Evolutionary conservation across 1,139 yeast genomes (phyloP).

Genomic region (Pneumocystis murina): DNA sequence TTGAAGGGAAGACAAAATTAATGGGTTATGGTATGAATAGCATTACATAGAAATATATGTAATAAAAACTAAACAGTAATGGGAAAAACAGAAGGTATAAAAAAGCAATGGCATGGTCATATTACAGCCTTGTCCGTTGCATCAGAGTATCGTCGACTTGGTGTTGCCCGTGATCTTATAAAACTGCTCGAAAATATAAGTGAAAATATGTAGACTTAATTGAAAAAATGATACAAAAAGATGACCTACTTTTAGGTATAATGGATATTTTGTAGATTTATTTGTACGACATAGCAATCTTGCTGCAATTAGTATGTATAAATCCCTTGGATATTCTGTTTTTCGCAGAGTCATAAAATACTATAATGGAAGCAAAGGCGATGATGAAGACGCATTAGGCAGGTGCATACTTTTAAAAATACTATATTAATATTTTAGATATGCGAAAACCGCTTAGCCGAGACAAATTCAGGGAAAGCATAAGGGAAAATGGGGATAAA

Average conservation of each 20-base stretch:
- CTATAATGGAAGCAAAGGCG: conserved; percentile 42
- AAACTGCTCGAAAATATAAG: conserved; percentile 57
- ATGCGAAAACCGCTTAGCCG: conserved; percentile 39
- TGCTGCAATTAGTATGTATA: conserved; percentile 68
- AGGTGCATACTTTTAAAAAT: not conserved
- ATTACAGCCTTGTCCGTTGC: conserved; percentile 91
- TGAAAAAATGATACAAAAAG: conserved; percentile 15
- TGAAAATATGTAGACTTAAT: conserved; percentile 24
- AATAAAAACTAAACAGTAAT: conserved; percentile 34
- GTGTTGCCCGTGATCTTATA: conserved; percentile 62
- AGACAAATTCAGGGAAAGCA: conserved; percentile 30
- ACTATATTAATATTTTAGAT: conserved; percentile 21
- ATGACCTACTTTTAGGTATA: conserved; percentile 20
- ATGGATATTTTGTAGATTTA: conserved; percentile 72
- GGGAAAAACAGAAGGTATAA: conserved; percentile 88
- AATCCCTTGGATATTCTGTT: conserved; percentile 70
- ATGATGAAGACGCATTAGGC: conserved; percentile 63
- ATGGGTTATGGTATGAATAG: conserved; percentile 12
- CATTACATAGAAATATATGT: conserved; percentile 8
- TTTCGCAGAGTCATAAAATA: conserved; percentile 83
- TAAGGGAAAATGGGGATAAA: conserved; percentile 18
- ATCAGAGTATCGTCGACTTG: conserved; percentile 66
- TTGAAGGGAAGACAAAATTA: conserved; percentile 3
- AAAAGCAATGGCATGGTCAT: conserved; percentile 87
- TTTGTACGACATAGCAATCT: conserved; percentile 77